Base-by-base conservation (phyloP, 2,329 filamentous ascomycete genomes). In the Fusarium dimerum region DNA sequence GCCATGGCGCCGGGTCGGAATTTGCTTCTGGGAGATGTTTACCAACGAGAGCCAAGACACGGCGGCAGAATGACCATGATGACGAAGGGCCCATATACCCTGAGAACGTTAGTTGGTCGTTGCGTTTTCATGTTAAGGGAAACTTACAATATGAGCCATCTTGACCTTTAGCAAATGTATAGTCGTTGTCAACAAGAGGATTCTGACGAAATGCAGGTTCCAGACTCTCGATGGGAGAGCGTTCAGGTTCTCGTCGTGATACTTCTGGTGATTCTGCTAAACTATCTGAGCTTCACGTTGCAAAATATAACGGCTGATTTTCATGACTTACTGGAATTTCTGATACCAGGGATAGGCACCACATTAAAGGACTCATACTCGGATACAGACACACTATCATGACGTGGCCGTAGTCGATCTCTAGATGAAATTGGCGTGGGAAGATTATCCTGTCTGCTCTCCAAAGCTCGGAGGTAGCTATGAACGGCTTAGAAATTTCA, bases 61-160 rank as follows among this genome's bases (percentile, higher is more conserved):
- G 51, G 20, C 63, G 54, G 15, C 63, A 65, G 13, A 64, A 65
- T 0, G 63, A 59, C 63, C 63, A 65, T 3, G 63, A 65, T 1
- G 63, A 65, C 1, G 61, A 56, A 2, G 63, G 63, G 1, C 63
- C 63, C 63, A 65, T 65, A 11, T 65, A 65, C 63, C 63, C 63
- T 65, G 5, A 20, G 2, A 6, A 1, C 5, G 16, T 44, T 1
- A 47, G 40, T 16, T 36, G 17, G 13, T 15, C 18, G 10, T 6
- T 4, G 5, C 40, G 9, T 7, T 5, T 2, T 29, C 5, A 2
- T 1, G 3, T 2, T 12, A 6, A 7, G 41, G 2, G 1, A 29
- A 2, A 40, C 51, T 17, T 48, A 48, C 62, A 65, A 17, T 65
- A 65, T 41, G 54, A 36, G 1, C 62, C 62, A 15, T 64, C 20